These are phyloP conservation scores for Patellaria atrata DNA, from an alignment of 495 filamentous ascomycete genomes.

Conservation along the genomic window DNA sequence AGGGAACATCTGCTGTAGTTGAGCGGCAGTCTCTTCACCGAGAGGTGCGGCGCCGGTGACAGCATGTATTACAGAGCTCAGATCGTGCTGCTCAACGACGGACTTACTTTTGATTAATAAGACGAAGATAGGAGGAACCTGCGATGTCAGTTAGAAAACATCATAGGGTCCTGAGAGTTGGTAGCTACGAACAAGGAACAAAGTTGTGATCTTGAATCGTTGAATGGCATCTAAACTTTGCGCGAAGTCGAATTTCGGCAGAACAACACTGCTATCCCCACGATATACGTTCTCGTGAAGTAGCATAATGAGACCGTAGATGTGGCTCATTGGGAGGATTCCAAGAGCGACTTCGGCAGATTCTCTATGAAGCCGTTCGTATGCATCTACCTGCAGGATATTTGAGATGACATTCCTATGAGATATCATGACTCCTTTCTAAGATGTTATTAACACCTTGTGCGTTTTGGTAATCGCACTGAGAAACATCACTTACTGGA, in stretches of 20 bases:
- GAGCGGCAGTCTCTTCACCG: slow-evolving; percentile 60
- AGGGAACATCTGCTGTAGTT: slow-evolving; percentile 51
- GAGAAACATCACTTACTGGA: slow-evolving; percentile 38
- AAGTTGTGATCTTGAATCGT: slow-evolving; percentile 51
- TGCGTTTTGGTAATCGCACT: slow-evolving; percentile 1
- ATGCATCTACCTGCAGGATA: slow-evolving; percentile 23
- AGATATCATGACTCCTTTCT: slow-evolving; percentile 94
- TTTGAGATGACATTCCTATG: slow-evolving; percentile 84
- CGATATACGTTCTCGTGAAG: slow-evolving; percentile 54
- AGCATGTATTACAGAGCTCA: slow-evolving; percentile 49
- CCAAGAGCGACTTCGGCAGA: slow-evolving; percentile 52
- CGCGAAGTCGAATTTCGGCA: slow-evolving; percentile 75
- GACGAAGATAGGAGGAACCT: slow-evolving; percentile 82
- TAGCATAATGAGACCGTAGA: slow-evolving; percentile 70
- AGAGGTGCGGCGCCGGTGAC: slow-evolving; percentile 79
- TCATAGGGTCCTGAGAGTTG: neutral
- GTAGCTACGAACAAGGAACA: slow-evolving; percentile 45
- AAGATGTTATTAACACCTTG: too few relatives aligned
- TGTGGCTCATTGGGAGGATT: slow-evolving; percentile 72
- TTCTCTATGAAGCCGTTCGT: slow-evolving; percentile 15
- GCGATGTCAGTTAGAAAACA: neutral
- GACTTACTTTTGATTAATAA: slow-evolving; percentile 55
- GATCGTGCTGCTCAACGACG: slow-evolving; percentile 52
- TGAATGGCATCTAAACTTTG: slow-evolving; percentile 53
- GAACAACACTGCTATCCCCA: slow-evolving; percentile 63